A percentile compares a stretch with the other conserved stretches of the same genome.
These are phyloP conservation scores for Nicotiana otophora DNA, from an alignment of 257 asterid species.

Conservation along the genomic window DNA sequence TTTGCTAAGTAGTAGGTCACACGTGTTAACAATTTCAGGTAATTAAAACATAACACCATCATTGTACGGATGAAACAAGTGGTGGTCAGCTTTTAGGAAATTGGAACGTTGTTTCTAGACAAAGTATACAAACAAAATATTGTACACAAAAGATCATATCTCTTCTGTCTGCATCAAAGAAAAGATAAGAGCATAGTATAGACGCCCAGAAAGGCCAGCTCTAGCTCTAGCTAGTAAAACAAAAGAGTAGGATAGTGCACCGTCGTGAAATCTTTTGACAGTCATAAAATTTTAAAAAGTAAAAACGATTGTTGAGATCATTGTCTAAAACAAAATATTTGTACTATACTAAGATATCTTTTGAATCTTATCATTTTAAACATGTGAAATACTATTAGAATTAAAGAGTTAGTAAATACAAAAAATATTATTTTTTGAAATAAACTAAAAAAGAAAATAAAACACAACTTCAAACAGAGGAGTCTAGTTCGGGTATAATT, in stretches of 20 bases:
- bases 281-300: too few species aligned
- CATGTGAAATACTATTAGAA: too few species aligned
- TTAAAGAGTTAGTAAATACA: too few species aligned
- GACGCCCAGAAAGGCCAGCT: neutral
- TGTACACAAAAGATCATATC: neutral
- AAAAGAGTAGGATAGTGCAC: neutral
- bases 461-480: too few species aligned
- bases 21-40: neutral
- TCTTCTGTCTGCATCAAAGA: neutral
- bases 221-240: neutral
- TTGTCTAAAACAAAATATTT: too few species aligned
- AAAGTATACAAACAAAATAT: neutral
- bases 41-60: conserved; percentile 15
- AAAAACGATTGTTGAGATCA: too few species aligned
- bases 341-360: too few species aligned
- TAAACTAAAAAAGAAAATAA: too few species aligned
- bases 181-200: neutral
- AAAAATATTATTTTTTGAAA: too few species aligned
- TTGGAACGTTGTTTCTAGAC: conserved; percentile 26
- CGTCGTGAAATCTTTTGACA: neutral
- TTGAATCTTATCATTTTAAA: too few species aligned
- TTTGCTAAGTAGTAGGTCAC: neutral
- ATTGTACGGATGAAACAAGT: conserved; percentile 29
- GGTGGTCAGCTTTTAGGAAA: conserved; percentile 24
- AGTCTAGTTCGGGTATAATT: too few species aligned